phyloP scores from a whole-genome alignment of 139 green algal species.

The Picochlorum sp. region DNA sequence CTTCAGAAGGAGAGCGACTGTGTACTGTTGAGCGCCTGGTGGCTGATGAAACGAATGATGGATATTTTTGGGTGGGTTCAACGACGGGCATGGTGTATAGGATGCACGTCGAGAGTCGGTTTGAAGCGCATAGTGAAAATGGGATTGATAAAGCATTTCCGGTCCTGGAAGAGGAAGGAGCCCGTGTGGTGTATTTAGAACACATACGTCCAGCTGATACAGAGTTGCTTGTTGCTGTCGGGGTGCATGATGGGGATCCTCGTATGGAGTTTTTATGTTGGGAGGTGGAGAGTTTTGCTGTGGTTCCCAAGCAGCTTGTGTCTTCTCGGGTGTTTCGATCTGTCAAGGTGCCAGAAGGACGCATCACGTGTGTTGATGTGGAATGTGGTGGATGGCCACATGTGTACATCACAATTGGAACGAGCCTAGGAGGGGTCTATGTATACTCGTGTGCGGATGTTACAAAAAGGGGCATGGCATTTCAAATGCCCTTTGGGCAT shows the following conservation, averaged over 20 bases:
- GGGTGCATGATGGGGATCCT: slow-evolving; percentile 12
- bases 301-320: background rate
- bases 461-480: slow-evolving; percentile 14
- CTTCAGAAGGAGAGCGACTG: no score
- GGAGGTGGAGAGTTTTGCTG: background rate
- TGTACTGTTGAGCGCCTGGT: no score
- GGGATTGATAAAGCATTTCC: background rate
- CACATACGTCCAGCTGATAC: background rate
- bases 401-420: slow-evolving; percentile 17
- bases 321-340: background rate
- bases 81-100: background rate
- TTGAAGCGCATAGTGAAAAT: background rate
- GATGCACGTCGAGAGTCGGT: background rate
- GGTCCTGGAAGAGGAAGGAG: background rate
- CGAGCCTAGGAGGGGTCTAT: slow-evolving; percentile 10
- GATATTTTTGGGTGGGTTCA: slow-evolving; percentile 3
- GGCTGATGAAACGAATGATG: background rate
- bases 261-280: slow-evolving; percentile 14
- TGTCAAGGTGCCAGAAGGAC: slow-evolving; percentile 16
- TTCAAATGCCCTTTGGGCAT: background rate
- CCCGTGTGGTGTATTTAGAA: background rate
- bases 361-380: background rate
- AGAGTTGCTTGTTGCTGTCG: slow-evolving; percentile 20
- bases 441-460: slow-evolving; percentile 16
- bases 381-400: slow-evolving; percentile 12